Percentiles rank a stretch among this genome's conserved stretches.
These are phyloP conservation scores for Castanospermum australe DNA, from an alignment of 306 rosid genomes.

Conservation along the genomic window DNA sequence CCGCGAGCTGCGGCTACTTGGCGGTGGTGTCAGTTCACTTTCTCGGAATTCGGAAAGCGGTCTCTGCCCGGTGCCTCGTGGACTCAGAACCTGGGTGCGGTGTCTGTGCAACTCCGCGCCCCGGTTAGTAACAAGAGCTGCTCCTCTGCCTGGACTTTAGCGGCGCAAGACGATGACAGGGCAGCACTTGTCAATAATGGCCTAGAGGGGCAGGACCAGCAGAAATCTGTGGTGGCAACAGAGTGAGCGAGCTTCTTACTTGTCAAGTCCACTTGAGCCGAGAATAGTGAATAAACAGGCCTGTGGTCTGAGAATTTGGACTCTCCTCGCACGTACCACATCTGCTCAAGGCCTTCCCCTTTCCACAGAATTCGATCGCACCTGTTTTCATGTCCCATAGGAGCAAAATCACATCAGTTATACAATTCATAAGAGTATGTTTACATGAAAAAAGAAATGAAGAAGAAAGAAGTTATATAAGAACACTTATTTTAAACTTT, in stretches of 20 bases:
- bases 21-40: neutral
- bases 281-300: slow-evolving; percentile 73
- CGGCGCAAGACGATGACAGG: slow-evolving; percentile 40
- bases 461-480: too few species aligned
- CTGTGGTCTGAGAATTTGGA: slow-evolving; percentile 96
- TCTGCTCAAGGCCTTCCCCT: slow-evolving; percentile 76
- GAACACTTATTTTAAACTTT: too few species aligned
- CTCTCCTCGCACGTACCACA: slow-evolving; percentile 78
- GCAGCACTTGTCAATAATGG: slow-evolving; percentile 24
- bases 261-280: slow-evolving; percentile 36
- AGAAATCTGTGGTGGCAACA: neutral
- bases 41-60: neutral
- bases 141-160: slow-evolving; percentile 74
- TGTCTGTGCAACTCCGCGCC: slow-evolving; percentile 20
- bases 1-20: neutral
- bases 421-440: neutral
- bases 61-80: too few species aligned
- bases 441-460: too few species aligned
- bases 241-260: neutral
- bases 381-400: slow-evolving; percentile 39
- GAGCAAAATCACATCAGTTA: neutral
- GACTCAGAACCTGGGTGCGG: slow-evolving; percentile 4
- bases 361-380: slow-evolving; percentile 95
- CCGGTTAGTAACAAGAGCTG: slow-evolving; percentile 54
- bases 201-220: slow-evolving; percentile 21